These are phyloP conservation scores for Claviceps sp. DNA, from an alignment of 2,329 filamentous ascomycete species.

Conservation along the genomic window DNA sequence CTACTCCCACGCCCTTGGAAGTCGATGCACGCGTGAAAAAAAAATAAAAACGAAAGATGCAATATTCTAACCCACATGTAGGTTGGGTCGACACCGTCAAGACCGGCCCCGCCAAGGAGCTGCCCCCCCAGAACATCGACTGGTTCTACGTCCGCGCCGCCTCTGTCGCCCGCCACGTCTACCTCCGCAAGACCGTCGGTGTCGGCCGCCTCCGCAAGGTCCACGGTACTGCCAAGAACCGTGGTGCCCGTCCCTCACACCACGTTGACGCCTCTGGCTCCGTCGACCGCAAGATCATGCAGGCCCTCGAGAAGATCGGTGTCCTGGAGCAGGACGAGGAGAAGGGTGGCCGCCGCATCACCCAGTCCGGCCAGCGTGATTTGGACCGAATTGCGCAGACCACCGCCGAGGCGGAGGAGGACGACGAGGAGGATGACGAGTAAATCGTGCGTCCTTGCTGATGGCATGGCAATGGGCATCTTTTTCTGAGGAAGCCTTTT, in stretches of 20 bases:
- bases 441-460: conserved; percentile 25
- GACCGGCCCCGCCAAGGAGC: conserved; percentile 91
- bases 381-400: conserved; percentile 90
- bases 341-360: conserved; percentile 96
- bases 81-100: conserved; percentile 99
- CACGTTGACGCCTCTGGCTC: conserved; percentile 92
- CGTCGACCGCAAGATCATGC: conserved; percentile 95
- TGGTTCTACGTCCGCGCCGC: conserved; percentile 92
- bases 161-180: conserved; percentile 93
- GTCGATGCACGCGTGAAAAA: not conserved
- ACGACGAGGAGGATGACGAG: conserved; percentile 54
- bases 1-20: no score
- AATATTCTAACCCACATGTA: conserved; percentile 19
- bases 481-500: not conserved
- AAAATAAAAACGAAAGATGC: not conserved
- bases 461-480: not conserved
- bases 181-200: conserved; percentile 98
- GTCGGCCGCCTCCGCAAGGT: conserved; percentile 94
- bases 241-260: conserved; percentile 77
- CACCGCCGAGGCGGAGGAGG: conserved; percentile 59
- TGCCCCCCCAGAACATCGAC: conserved; percentile 95
- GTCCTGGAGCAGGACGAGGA: conserved; percentile 96
- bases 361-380: conserved; percentile 96
- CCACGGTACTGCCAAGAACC: conserved; percentile 96
- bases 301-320: conserved; percentile 98